Evolutionary conservation across 345 rosid genomes (phyloP).

Genomic region (Mercurialis annua): DNA sequence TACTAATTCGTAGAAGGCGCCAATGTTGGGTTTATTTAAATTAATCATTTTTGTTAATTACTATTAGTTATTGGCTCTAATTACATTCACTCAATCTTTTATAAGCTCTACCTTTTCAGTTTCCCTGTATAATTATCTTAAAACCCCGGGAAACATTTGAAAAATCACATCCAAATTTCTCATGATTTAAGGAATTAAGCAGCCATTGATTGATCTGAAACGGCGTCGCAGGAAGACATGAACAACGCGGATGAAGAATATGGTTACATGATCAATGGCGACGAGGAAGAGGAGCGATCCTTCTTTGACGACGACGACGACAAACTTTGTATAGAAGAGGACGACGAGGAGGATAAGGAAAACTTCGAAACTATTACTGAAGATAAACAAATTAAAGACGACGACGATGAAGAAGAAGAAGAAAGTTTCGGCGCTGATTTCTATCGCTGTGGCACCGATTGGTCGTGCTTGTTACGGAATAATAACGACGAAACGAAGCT

Average conservation of each 20-base stretch:
- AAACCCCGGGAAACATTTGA: not conserved
- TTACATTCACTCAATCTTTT: not conserved
- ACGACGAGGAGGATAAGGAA: not conserved
- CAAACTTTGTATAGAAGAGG: not conserved
- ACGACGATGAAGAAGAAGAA: slow-evolving; percentile 24
- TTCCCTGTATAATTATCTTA: not conserved
- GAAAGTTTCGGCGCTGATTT: slow-evolving; percentile 60
- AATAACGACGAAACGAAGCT: slow-evolving; percentile 28
- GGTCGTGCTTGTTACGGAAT: slow-evolving; percentile 41
- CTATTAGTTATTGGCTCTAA: not conserved
- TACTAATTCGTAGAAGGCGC: too few species aligned
- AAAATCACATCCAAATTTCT: not conserved
- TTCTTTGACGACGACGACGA: not conserved
- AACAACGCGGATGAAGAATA: not conserved
- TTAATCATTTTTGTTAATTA: not conserved
- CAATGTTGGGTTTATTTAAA: slow-evolving; percentile 4
- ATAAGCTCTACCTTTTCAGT: not conserved
- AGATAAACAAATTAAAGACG: slow-evolving; percentile 1
- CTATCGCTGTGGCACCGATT: slow-evolving; percentile 58
- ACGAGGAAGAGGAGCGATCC: not conserved
- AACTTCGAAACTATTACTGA: not conserved
- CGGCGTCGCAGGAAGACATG: slow-evolving; percentile 7
- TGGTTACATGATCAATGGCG: not conserved
- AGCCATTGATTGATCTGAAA: not conserved
- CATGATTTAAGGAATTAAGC: too few species aligned